A percentile compares a stretch with the other conserved stretches of the same genome.
Evolutionary conservation across 2,329 filamentous ascomycete genomes (phyloP).

Genomic region (Teratosphaeria gauchensis): DNA sequence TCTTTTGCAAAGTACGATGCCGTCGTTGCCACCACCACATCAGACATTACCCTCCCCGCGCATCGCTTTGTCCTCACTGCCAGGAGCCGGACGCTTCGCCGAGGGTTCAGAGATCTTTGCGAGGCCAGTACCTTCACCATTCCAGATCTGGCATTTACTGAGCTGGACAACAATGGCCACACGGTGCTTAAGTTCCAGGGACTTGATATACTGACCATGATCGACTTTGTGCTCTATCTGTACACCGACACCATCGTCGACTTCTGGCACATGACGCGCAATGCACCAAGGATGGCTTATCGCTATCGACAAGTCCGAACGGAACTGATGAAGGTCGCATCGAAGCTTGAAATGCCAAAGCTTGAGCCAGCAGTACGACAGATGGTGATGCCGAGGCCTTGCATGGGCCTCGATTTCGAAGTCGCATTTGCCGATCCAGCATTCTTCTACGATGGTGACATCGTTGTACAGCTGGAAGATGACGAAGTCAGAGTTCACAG

Average conservation of each 20-base stretch:
- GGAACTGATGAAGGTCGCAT: slow-evolving; percentile 81
- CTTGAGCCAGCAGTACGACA: slow-evolving; percentile 70
- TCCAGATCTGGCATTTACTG: slow-evolving; percentile 52
- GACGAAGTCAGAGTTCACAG: slow-evolving; percentile 64
- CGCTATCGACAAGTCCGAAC: slow-evolving; percentile 70
- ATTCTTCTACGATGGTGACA: slow-evolving; percentile 73
- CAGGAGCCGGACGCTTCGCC: slow-evolving; percentile 60
- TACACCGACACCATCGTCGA: slow-evolving; percentile 76
- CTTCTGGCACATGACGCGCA: slow-evolving; percentile 72
- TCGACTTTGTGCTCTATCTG: slow-evolving; percentile 69
- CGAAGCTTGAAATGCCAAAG: slow-evolving; percentile 56
- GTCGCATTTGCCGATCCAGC: slow-evolving; percentile 55
- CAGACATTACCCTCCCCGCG: slow-evolving; percentile 63
- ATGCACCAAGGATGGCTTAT: slow-evolving; percentile 54
- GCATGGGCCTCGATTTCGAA: slow-evolving; percentile 60
- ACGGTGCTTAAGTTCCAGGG: slow-evolving; percentile 56
- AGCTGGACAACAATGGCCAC: slow-evolving; percentile 41
- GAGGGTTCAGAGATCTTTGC: slow-evolving; percentile 50
- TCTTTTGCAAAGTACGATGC: slow-evolving; percentile 36
- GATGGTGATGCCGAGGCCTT: slow-evolving; percentile 56
- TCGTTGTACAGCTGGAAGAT: slow-evolving; percentile 67
- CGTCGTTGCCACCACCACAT: slow-evolving; percentile 45
- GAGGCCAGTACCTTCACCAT: slow-evolving; percentile 46
- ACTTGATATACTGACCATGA: slow-evolving; percentile 65
- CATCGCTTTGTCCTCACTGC: slow-evolving; percentile 73